These are phyloP conservation scores for Ilyonectria sp. DNA, from an alignment of 2,329 filamentous ascomycete species.

Conservation along the genomic window DNA sequence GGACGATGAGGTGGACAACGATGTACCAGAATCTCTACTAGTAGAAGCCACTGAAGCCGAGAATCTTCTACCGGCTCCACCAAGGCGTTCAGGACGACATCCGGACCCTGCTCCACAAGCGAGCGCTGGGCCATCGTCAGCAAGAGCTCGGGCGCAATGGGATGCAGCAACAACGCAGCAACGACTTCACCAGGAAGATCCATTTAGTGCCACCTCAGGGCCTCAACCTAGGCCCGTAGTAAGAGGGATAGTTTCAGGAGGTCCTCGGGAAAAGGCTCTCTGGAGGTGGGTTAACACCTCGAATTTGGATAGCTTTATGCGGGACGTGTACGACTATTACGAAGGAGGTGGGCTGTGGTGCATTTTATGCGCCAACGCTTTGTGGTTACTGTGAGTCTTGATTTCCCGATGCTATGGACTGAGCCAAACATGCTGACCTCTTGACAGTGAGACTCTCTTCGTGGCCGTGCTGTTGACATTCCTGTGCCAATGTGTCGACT, in stretches of 20 bases:
- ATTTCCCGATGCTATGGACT: no score
- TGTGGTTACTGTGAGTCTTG: constrained; percentile 79
- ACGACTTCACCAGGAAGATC: constrained; percentile 61
- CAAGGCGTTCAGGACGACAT: constrained; percentile 35
- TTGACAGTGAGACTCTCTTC: constrained; percentile 80
- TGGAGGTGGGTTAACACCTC: constrained; percentile 95
- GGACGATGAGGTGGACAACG: constrained; percentile 67
- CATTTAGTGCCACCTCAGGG: constrained; percentile 30
- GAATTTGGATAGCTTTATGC: constrained; percentile 90
- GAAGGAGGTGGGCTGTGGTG: constrained; percentile 87
- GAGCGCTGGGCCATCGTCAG: constrained; percentile 58
- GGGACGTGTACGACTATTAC: constrained; percentile 89
- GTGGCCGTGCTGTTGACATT: constrained; percentile 88
- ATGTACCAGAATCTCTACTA: constrained; percentile 75
- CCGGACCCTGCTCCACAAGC: constrained; percentile 33
- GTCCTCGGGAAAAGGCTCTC: constrained; percentile 80
- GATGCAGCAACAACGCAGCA: constrained; percentile 68
- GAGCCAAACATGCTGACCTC: constrained; percentile 18
- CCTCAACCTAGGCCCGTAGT: constrained; percentile 49
- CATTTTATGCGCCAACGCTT: constrained; percentile 79
- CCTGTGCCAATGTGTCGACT: constrained; percentile 88
- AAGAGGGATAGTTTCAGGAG: constrained; percentile 51
- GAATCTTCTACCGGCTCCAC: constrained; percentile 35
- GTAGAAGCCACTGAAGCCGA: constrained; percentile 65
- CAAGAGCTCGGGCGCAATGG: constrained; percentile 67